A percentile compares a stretch with the other conserved stretches of the same genome.
Evolutionary conservation across 306 rosid genomes (phyloP).

Genomic region (Hippophae rhamnoides): DNA sequence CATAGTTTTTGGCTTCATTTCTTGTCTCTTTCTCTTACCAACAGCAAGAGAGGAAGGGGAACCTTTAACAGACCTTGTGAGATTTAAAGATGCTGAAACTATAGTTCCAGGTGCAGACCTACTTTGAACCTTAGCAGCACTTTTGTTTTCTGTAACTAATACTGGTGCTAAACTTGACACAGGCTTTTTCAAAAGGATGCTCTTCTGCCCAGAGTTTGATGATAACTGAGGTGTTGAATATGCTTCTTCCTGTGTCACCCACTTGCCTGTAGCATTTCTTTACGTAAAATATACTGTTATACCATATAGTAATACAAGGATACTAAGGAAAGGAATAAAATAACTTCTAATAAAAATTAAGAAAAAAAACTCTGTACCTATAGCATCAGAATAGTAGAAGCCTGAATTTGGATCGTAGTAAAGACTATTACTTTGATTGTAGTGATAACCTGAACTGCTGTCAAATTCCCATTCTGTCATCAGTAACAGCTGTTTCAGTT

Average conservation of each 20-base stretch:
- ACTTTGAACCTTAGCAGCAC: constrained; percentile 26
- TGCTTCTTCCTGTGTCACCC: constrained; percentile 96
- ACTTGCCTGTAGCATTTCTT: constrained; percentile 59
- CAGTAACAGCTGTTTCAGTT: constrained; percentile 41
- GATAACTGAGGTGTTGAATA: constrained; percentile 60
- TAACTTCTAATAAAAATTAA: constrained; percentile 1
- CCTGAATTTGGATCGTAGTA: constrained; percentile 72
- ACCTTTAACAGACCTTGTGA: constrained; percentile 55
- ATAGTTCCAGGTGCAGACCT: constrained; percentile 58
- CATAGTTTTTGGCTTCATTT: constrained; percentile 47
- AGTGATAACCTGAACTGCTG: constrained; percentile 74
- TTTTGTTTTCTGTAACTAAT: constrained; percentile 29
- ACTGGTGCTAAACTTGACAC: constrained; percentile 30
- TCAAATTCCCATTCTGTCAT: constrained; percentile 81
- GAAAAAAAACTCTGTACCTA: constrained; percentile 36
- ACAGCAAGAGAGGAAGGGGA: constrained; percentile 65
- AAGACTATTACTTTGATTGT: constrained; percentile 73
- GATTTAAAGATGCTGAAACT: constrained; percentile 50
- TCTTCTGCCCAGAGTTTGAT: constrained; percentile 33
- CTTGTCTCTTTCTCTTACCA: constrained; percentile 82
- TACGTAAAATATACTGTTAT: constrained; percentile 23
- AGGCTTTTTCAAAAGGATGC: constrained; percentile 34
- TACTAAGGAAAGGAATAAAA: background rate
- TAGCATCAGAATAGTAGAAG: constrained; percentile 78
- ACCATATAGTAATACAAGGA: background rate